Conservation (phyloP, 2,329 filamentous ascomycete species). For the Macrophomina phaseolina region DNA sequence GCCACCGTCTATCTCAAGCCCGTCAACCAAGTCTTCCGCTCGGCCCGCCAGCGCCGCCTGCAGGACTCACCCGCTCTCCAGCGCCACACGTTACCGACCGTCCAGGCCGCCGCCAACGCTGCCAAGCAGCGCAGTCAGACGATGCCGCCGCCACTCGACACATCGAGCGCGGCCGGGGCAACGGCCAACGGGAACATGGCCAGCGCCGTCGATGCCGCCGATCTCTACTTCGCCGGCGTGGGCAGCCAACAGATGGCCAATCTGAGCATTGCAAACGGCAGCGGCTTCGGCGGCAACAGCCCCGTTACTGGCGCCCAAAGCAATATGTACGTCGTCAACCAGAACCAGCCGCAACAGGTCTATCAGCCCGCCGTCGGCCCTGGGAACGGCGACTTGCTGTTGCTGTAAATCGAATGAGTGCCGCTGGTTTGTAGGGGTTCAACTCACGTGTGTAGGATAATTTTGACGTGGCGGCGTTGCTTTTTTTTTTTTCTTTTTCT, state of each 20-base stretch:
- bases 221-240: slow-evolving; percentile 86
- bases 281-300: slow-evolving; percentile 28
- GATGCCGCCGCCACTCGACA: slow-evolving; percentile 33
- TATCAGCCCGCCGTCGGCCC: slow-evolving; percentile 71
- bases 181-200: slow-evolving; percentile 57
- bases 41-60: slow-evolving; percentile 79
- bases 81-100: slow-evolving; percentile 67
- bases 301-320: slow-evolving; percentile 43
- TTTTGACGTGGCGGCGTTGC: neutral
- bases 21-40: slow-evolving; percentile 94
- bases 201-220: slow-evolving; percentile 80
- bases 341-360: slow-evolving; percentile 77
- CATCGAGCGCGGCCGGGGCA: slow-evolving; percentile 10
- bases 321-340: slow-evolving; percentile 73
- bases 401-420: slow-evolving; percentile 53
- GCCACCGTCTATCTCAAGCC: slow-evolving; percentile 98
- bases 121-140: slow-evolving; percentile 35
- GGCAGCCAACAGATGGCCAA: slow-evolving; percentile 76
- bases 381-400: slow-evolving; percentile 74
- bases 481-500: neutral
- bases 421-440: too few species aligned
- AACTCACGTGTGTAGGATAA: neutral
- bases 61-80: slow-evolving; percentile 86
- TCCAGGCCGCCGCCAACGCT: slow-evolving; percentile 52
- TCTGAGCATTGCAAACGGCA: slow-evolving; percentile 67